phyloP scores from a whole-genome alignment of 106 monocot species.

The Dendrobium officinale region DNA sequence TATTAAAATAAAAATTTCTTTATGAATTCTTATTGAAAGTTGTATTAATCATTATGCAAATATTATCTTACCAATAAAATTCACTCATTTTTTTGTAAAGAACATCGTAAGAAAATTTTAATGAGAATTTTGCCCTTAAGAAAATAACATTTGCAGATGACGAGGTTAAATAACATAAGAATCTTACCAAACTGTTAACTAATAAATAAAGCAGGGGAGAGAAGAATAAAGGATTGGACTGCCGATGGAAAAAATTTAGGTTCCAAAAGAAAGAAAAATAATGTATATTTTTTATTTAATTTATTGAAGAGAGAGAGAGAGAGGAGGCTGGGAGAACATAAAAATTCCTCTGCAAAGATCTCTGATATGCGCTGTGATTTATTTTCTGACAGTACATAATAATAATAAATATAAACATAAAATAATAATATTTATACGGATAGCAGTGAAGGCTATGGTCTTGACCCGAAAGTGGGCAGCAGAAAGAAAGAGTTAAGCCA shows the following conservation, averaged over 20 bases:
- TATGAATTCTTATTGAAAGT: too few relatives aligned
- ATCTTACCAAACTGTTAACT: neutral
- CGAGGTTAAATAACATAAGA: neutral
- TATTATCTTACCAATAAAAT: too few relatives aligned
- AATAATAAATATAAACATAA: neutral
- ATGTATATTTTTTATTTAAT: too few relatives aligned
- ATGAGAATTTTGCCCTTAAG: too few relatives aligned
- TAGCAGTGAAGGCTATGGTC: neutral
- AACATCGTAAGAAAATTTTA: too few relatives aligned
- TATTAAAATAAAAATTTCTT: too few relatives aligned
- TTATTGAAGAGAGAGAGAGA: neutral
- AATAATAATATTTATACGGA: neutral
- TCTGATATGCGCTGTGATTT: constrained; percentile 2
- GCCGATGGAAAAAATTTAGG: too few relatives aligned
- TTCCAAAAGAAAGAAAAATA: too few relatives aligned
- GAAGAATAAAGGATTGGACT: neutral
- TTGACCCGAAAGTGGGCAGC: neutral
- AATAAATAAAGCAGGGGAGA: neutral
- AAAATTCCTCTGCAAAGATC: constrained; percentile 5
- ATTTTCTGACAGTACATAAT: neutral
- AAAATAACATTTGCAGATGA: too few relatives aligned
- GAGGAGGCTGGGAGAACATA: neutral
- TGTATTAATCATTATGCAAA: too few relatives aligned
- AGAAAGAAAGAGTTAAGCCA: neutral
- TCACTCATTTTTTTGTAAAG: too few relatives aligned